Conservation (phyloP, 306 rosid species). For the Carpinus viminea region DNA sequence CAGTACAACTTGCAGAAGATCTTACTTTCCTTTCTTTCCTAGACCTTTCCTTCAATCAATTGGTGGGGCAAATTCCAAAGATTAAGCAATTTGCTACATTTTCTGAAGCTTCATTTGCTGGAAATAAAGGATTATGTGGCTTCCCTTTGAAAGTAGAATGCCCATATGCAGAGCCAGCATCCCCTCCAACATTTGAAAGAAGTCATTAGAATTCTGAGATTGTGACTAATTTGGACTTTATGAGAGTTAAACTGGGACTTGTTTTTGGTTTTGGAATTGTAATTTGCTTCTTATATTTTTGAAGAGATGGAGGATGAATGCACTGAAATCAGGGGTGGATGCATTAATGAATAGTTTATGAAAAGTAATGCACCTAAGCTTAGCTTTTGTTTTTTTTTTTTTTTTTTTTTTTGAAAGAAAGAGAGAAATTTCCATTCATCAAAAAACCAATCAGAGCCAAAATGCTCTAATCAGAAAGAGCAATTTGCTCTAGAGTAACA, state of each 20-base stretch:
- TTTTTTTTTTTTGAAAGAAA: too few species aligned
- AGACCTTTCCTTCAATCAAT: constrained; percentile 31
- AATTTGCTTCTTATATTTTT: not conserved
- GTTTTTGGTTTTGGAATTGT: not conserved
- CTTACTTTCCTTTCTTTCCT: constrained; percentile 36
- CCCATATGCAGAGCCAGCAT: not conserved
- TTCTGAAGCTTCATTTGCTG: not conserved
- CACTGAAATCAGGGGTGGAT: too few species aligned
- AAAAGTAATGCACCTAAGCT: too few species aligned
- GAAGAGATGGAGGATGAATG: too few species aligned
- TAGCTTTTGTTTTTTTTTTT: too few species aligned
- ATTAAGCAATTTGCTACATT: constrained; percentile 24
- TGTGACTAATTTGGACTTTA: not conserved
- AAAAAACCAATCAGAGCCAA: too few species aligned
- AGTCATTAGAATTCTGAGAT: not conserved
- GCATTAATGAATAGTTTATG: too few species aligned
- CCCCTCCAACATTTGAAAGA: not conserved
- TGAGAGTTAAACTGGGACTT: constrained; percentile 1
- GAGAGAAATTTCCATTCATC: too few species aligned
- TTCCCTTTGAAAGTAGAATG: not conserved
- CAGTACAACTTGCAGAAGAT: not conserved
- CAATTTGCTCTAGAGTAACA: too few species aligned
- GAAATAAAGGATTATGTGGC: constrained; percentile 26
- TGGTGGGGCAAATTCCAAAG: constrained; percentile 4
- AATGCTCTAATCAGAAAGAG: too few species aligned